A percentile compares a stretch with the other conserved stretches of the same genome.
phyloP scores from a whole-genome alignment of 352 stramenopile species.

The Pythium apleroticum region DNA sequence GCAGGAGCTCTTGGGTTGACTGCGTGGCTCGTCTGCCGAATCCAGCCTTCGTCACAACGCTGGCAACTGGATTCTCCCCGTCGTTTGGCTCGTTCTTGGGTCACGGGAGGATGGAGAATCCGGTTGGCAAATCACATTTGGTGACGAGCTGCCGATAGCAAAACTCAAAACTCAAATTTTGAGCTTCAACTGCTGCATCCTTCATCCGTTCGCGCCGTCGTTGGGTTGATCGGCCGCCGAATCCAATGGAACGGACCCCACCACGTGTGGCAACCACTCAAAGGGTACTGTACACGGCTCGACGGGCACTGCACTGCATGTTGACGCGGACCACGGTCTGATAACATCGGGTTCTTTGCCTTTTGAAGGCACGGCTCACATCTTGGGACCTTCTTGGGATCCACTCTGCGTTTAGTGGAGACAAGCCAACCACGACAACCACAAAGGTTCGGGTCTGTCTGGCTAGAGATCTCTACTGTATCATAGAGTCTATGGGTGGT shows the following conservation, averaged over 20 bases:
- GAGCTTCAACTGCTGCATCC: background rate
- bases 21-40: background rate
- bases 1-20: background rate
- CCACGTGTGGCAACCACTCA: too few relatives aligned
- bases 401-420: background rate
- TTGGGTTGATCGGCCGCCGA: background rate
- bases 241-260: background rate
- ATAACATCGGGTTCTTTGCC: background rate
- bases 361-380: background rate
- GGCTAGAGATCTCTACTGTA: too few relatives aligned
- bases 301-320: too few relatives aligned
- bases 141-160: background rate
- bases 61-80: background rate
- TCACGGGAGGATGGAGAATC: background rate
- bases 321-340: background rate
- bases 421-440: too few relatives aligned
- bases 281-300: too few relatives aligned
- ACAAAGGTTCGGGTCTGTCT: too few relatives aligned
- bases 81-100: background rate
- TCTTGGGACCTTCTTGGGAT: background rate
- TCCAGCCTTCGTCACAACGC: background rate
- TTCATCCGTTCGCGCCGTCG: background rate
- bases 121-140: background rate
- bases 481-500: too few relatives aligned
- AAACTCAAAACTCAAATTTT: background rate